Evolutionary conservation across 2,329 filamentous ascomycete species (phyloP).

Genomic region (Cercospora nicotianae): DNA sequence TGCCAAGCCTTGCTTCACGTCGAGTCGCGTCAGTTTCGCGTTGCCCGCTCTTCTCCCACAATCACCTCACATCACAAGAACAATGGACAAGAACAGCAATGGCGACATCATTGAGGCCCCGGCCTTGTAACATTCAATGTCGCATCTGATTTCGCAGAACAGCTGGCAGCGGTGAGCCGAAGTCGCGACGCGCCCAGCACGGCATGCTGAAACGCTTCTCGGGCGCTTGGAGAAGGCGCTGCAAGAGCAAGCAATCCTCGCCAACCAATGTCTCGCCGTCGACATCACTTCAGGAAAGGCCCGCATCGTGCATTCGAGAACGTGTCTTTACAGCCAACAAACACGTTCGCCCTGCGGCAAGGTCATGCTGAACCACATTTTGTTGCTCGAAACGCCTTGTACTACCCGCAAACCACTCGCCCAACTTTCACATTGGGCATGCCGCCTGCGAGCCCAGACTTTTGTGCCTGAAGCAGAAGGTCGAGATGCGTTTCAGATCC

Average conservation of each 20-base stretch:
- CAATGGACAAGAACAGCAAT: background rate
- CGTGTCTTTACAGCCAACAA: constrained; percentile 14
- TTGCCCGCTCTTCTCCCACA: background rate
- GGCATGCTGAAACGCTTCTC: constrained; percentile 13
- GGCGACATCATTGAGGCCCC: background rate
- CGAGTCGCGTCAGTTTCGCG: constrained; percentile 1
- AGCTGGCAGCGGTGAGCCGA: background rate
- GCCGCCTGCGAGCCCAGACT: background rate
- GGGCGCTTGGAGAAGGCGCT: constrained; percentile 19
- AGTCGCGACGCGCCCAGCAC: constrained; percentile 10
- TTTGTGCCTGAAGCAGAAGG: background rate
- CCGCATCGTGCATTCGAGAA: constrained; percentile 12
- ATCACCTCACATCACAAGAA: background rate
- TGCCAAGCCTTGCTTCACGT: background rate
- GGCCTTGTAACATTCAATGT: background rate
- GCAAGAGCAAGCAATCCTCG: constrained; percentile 14
- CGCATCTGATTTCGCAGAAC: background rate
- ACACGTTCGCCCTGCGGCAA: background rate
- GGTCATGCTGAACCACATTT: constrained; percentile 7
- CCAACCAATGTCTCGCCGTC: constrained; percentile 12
- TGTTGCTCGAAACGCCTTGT: constrained; percentile 17
- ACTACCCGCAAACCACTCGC: constrained; percentile 8
- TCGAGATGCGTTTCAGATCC: constrained; percentile 16
- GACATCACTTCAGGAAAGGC: constrained; percentile 8
- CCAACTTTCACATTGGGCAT: constrained; percentile 10